Evolutionary conservation across 1,284 basidiomycete species (phyloP), one percentile per base, ranked within the genome.

Genomic region (Apiotrichum brassicae): DNA sequence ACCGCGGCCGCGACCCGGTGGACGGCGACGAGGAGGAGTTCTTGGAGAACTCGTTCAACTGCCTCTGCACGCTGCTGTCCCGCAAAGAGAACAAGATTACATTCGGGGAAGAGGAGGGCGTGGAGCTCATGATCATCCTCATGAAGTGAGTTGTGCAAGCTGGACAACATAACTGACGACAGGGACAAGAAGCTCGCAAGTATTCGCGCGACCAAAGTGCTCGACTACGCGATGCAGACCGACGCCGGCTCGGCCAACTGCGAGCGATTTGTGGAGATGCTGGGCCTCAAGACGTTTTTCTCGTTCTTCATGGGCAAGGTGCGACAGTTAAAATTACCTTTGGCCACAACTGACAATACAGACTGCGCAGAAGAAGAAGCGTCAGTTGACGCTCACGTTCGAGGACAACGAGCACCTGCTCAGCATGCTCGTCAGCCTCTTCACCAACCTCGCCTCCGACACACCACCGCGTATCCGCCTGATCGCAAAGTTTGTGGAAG

Each of bases 21-120:
- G 85, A 90, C 58, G 80, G 84, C 6, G 95, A 98, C 54, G 94
- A 98, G 73, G 79, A 82, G 11, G 95, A 98, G 68, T 97, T 91
- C 71, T 91, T 97, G 87, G 94, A 97, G 68, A 98, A 99, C 68
- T 59, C 88, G 3, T 97, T 98, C 63, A 88, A 97, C 70, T 75
- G 84, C 0, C 72, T 98, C 20, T 97, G 93, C 67, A 88, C 90
- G 0, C 79, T 84, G 0, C 75, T 93, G 23, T 79, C 78, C 8
- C 86, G 89, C 64, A 76, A 82, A 4, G 76, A 83, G 44, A 82
- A 86, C 69, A 95, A 95, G 71, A 68, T 77, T n/a, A 72, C 81
- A 2, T 97, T 97, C 74, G 72, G 92, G 9, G 80, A 84, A n/a
- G 85, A 83, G 11, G 95, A 99, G 70, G 95, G 95, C 1, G 82